These are phyloP conservation scores for Tilletia indica DNA, from an alignment of 1,284 basidiomycete genomes.

Conservation along the genomic window DNA sequence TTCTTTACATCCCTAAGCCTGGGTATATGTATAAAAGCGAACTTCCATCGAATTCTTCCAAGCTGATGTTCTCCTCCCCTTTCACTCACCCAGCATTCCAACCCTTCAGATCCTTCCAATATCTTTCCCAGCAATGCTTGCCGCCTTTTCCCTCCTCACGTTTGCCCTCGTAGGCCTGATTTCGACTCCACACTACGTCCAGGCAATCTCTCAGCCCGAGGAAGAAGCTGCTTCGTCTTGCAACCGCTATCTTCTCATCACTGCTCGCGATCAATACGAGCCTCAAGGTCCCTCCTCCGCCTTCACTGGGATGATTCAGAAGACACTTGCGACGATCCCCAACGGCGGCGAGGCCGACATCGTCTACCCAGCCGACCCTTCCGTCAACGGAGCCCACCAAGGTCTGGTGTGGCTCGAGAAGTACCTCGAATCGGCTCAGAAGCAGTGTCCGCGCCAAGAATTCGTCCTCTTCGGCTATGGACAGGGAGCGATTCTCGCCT, in stretches of 20 bases:
- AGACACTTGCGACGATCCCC: not conserved
- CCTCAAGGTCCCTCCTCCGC: not conserved
- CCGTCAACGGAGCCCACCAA: not conserved
- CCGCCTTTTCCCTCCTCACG: too few species aligned
- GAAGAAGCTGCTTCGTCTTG: not conserved
- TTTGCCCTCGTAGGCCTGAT: too few species aligned
- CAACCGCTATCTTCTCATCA: not conserved
- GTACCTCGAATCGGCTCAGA: not conserved
- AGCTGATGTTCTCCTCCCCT: too few species aligned
- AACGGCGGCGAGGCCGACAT: not conserved
- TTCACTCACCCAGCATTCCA: too few species aligned
- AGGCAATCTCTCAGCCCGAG: too few species aligned
- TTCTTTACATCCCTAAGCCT: too few species aligned
- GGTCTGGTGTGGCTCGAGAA: not conserved
- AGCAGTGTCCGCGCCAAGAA: not conserved
- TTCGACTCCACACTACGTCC: too few species aligned
- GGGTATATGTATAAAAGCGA: too few species aligned
- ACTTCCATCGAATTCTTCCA: too few species aligned
- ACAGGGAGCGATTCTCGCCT: not conserved
- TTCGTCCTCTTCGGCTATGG: not conserved
- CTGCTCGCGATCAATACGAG: not conserved
- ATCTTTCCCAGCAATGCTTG: too few species aligned
- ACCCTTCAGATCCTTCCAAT: too few species aligned
- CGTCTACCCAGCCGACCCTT: conserved; percentile 4
- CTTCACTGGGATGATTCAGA: not conserved